Evolutionary conservation across 139 green algal species (phyloP).

Genomic region (Chlorella sp.): DNA sequence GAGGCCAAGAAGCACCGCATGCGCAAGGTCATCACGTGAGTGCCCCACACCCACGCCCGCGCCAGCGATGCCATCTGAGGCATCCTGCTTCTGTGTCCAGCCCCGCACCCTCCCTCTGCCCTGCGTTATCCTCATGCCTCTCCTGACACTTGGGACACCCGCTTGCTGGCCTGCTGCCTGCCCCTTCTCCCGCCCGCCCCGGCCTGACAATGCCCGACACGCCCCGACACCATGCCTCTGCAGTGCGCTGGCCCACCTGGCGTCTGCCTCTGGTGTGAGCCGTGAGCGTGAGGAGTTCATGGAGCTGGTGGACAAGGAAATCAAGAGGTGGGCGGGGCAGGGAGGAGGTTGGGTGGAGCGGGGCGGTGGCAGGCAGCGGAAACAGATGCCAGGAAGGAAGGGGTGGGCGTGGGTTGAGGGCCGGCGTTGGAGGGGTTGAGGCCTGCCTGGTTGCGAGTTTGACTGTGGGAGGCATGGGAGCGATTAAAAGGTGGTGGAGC

Average conservation of each 20-base stretch:
- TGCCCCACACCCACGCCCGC: background rate
- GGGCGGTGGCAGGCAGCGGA: too few species aligned
- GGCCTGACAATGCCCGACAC: background rate
- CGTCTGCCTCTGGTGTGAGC: slow-evolving; percentile 65
- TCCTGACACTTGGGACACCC: background rate
- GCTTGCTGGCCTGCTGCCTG: background rate
- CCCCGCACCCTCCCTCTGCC: too few species aligned
- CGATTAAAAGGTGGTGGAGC: too few species aligned
- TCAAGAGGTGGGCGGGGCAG: slow-evolving; percentile 44
- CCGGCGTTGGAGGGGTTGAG: too few species aligned
- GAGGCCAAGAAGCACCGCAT: slow-evolving; percentile 63
- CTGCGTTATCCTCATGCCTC: background rate
- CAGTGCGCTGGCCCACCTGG: slow-evolving; percentile 57
- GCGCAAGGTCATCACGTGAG: slow-evolving; percentile 64
- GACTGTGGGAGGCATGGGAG: too few species aligned
- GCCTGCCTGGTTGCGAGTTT: too few species aligned
- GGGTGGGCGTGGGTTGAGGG: too few species aligned
- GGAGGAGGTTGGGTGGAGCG: too few species aligned
- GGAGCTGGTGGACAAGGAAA: slow-evolving; percentile 83
- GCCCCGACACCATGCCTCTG: background rate
- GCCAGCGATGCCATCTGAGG: background rate
- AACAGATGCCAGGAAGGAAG: too few species aligned
- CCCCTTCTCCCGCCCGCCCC: background rate
- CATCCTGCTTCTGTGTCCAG: background rate
- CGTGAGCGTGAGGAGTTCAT: slow-evolving; percentile 86